phyloP scores from a whole-genome alignment of 257 asterid species.

The Solanum sparsipilum region DNA sequence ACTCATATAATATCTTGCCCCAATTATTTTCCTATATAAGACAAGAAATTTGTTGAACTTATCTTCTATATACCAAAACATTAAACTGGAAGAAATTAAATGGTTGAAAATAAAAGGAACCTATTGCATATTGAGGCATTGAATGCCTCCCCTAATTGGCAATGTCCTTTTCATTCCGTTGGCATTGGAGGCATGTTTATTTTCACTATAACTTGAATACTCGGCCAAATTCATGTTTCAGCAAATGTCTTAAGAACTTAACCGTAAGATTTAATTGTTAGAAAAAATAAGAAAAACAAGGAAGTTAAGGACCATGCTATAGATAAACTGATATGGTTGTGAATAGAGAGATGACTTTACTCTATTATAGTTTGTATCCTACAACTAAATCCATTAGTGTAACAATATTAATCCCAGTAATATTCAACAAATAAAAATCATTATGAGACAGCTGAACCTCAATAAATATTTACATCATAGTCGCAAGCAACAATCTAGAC shows the following conservation, averaged over 20 bases:
- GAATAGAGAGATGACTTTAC: background rate
- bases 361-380: background rate
- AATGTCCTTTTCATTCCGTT: slow-evolving; percentile 69
- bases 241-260: background rate
- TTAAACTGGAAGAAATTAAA: background rate
- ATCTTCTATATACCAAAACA: background rate
- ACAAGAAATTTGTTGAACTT: background rate
- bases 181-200: slow-evolving; percentile 78
- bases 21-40: slow-evolving; percentile 64
- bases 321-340: background rate
- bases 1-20: slow-evolving; percentile 75
- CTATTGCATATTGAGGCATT: slow-evolving; percentile 82
- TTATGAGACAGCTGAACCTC: too few relatives aligned
- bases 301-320: background rate
- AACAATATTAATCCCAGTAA: too few relatives aligned
- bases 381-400: too few relatives aligned
- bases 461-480: too few relatives aligned
- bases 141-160: slow-evolving; percentile 86
- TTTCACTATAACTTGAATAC: slow-evolving; percentile 67
- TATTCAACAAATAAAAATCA: too few relatives aligned
- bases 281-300: background rate
- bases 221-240: slow-evolving; percentile 86
- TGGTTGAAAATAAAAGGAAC: slow-evolving; percentile 16
- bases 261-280: background rate
- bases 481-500: too few relatives aligned